Evolutionary conservation across 2,329 filamentous ascomycete species (phyloP).

Genomic region (Calonectria hawksworthii): DNA sequence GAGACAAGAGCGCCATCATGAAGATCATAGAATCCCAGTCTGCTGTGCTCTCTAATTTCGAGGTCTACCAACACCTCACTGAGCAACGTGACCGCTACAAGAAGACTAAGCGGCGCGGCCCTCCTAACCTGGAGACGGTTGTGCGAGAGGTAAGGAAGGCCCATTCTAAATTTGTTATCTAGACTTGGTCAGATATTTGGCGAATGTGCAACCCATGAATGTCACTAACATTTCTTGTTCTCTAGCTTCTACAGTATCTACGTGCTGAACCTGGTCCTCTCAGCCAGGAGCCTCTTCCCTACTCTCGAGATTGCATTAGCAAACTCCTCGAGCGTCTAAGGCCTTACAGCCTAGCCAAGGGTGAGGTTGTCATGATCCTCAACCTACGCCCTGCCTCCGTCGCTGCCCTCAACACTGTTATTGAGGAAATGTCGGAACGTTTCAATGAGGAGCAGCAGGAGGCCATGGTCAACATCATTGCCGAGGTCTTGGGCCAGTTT

Average conservation of each 20-base stretch:
- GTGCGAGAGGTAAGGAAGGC: constrained; percentile 72
- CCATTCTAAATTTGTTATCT: neutral
- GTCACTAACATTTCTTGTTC: constrained; percentile 17
- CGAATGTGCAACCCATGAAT: neutral
- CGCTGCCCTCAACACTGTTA: constrained; percentile 71
- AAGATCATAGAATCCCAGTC: constrained; percentile 81
- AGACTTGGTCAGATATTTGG: neutral
- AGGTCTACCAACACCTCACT: constrained; percentile 77
- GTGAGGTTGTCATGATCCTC: constrained; percentile 77
- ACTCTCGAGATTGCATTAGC: constrained; percentile 65
- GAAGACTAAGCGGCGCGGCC: constrained; percentile 64
- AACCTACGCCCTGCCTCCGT: constrained; percentile 73
- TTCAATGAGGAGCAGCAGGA: constrained; percentile 72
- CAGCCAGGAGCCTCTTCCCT: constrained; percentile 67
- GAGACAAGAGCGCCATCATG: constrained; percentile 56
- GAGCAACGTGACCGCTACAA: constrained; percentile 69
- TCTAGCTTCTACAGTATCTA: constrained; percentile 73
- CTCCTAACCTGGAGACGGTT: constrained; percentile 71
- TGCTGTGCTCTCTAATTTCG: constrained; percentile 79
- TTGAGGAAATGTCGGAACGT: constrained; percentile 75
- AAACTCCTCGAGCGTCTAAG: constrained; percentile 68
- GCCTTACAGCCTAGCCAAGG: constrained; percentile 74
- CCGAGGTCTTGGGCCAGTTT: constrained; percentile 70
- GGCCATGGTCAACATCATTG: constrained; percentile 69
- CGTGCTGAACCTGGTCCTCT: constrained; percentile 68